Evolutionary conservation across 345 rosid species (phyloP), one percentile per base, ranked within the genome.

Genomic region (Hevea brasiliensis): DNA sequence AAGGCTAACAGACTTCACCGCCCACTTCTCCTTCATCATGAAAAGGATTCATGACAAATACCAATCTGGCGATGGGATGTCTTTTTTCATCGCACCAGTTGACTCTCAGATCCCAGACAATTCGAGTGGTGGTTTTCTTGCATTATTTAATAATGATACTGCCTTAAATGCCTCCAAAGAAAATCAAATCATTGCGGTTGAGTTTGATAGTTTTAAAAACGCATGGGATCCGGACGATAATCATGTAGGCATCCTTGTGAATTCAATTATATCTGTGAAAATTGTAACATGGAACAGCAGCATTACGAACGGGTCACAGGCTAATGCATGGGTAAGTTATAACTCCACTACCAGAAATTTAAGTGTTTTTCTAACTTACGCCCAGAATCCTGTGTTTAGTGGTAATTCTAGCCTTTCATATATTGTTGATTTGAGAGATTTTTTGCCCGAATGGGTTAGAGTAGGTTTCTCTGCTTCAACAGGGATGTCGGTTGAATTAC

Each of bases 231-330:
- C 87, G 0, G 47, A 71, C 26, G 44, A 63, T 23, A 61, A 84
- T 76, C 93, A 89, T 63, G 83, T 87, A 0, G 93, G 93, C n/a
- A 85, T 89, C 53, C 68, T 80, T 48, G 65, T 85, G 13, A 89
- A 89, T 51, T 87, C 89, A 37, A 85, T 89, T n/a, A 35, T 35
- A 9, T 87, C 90, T 0, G 81, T 61, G 3, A 51, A 70, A 8
- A 79, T 21, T 45, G 76, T 79, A 17, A 5, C 62, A 0, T 89
- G 89, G 93, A 68, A 60, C 0, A 76, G 76, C 50, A 79, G 81
- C 73, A 85, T 88, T 1, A 85, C 67, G 63, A n/a, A 68, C 13
- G 89, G 87, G 63, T 1, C 56, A 17, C 27, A 0, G 26, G 90
- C 85, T 18, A 83, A 87, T 50, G 89, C 90, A 0, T 82, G 87